Conservation (phyloP, 257 asterid genomes). For the Solanum lignicaule region DNA sequence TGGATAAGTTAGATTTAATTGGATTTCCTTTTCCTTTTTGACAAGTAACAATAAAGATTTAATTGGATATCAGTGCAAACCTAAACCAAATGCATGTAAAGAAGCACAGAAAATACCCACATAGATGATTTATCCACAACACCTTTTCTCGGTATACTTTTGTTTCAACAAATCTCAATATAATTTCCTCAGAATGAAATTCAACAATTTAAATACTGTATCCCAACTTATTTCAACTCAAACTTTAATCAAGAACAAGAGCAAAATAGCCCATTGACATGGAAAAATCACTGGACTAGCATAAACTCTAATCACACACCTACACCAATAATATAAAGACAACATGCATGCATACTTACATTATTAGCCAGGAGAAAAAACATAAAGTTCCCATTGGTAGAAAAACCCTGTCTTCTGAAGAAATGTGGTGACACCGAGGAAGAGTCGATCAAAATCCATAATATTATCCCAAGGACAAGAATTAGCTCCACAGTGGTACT, state of each 20-base stretch:
- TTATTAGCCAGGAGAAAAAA: neutral
- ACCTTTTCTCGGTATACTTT: neutral
- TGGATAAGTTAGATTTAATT: neutral
- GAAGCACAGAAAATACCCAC: neutral
- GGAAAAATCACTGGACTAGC: neutral
- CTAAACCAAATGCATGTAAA: neutral
- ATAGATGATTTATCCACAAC: neutral
- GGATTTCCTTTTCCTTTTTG: neutral
- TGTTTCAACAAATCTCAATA: neutral
- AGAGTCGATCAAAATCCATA: neutral
- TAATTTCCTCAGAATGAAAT: neutral
- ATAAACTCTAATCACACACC: neutral
- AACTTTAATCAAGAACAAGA: neutral
- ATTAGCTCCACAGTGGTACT: neutral
- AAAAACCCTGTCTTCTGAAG: neutral
- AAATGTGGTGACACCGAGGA: neutral
- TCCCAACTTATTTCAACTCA: neutral
- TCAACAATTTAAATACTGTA: neutral
- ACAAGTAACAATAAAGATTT: neutral
- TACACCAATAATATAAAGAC: neutral
- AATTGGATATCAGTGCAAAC: neutral
- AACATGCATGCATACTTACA: neutral
- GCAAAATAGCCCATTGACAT: neutral
- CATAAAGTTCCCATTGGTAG: neutral
- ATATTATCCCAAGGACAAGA: neutral